Conservation (phyloP, 345 rosid species). For the Isatis tinctoria region DNA sequence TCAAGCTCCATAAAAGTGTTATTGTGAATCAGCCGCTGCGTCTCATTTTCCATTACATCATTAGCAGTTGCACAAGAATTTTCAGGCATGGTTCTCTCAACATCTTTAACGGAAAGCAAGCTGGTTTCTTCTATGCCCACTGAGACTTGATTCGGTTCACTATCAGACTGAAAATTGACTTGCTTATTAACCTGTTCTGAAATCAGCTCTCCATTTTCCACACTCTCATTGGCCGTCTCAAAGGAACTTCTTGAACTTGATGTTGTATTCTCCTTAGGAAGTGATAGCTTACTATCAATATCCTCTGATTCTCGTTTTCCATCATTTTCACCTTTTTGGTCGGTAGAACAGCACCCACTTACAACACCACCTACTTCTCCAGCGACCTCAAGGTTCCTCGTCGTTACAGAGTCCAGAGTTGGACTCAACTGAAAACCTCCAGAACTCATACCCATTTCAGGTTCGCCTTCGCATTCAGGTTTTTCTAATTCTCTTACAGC, state of each 20-base stretch:
- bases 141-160: not conserved
- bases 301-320: not conserved
- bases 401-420: not conserved
- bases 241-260: conserved; percentile 28
- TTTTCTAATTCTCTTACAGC: conserved; percentile 12
- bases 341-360: not conserved
- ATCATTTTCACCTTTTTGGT: conserved; percentile 23
- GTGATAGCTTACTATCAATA: conserved; percentile 8
- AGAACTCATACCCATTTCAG: conserved; percentile 14
- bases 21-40: conserved; percentile 6
- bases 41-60: conserved; percentile 10
- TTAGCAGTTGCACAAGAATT: not conserved
- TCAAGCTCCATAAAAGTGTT: conserved; percentile 20
- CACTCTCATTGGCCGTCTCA: conserved; percentile 12
- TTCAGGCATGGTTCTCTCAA: conserved; percentile 4
- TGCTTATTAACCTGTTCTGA: not conserved
- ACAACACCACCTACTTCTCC: conserved; percentile 1
- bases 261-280: conserved; percentile 34
- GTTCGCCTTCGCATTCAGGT: conserved; percentile 17
- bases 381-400: conserved; percentile 5
- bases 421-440: conserved; percentile 1
- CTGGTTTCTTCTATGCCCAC: conserved; percentile 7
- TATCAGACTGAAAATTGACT: conserved; percentile 1
- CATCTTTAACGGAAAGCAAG: conserved; percentile 7
- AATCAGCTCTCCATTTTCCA: not conserved